Evolutionary conservation across 495 filamentous ascomycete genomes (phyloP), one percentile per base, ranked within the genome.

Genomic region (Penicillium fimorum): DNA sequence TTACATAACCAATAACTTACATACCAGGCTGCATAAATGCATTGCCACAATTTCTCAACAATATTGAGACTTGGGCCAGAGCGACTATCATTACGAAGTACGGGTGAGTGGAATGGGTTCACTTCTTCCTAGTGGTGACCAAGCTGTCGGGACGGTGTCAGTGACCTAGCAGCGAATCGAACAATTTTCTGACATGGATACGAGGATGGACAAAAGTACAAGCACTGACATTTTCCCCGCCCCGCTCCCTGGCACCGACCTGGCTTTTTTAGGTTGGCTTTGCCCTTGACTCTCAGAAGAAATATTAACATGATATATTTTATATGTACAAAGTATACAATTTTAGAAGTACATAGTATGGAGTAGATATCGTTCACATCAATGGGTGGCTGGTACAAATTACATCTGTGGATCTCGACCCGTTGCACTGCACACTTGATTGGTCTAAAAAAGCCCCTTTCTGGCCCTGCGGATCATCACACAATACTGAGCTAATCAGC

Each of bases 391-490:
- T 38, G 35, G n/a, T 7, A n/a, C n/a, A 17, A 38, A 17, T 38
- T 38, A 38, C 35, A 9, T 5, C 32, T n/a, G 35, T 38, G 35
- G 35, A n/a, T 17, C 11, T 37, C 33, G 5, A 29, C 25, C 49
- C 35, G 6, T 3, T 32, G 5, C 20, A 24, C 18, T 40, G 27
- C 30, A 50, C 57, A 44, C 25, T 8, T 50, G 32, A 63, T 60
- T 60, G 58, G 57, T 18, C 12, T 0, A 17, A 41, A 32, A 10
- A 8, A 27, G 49, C 27, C 42, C 47, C 45, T 44, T 57, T 37
- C 18, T 44, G 40, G 44, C 43, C 29, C 37, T 54, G 54, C 33
- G 57, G 61, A 60, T 63, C 60, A 30, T 41, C 50, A 45, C 33
- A 18, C 42, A 38, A 18, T 8, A 8, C 4, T 43, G 18, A 29